phyloP scores from a whole-genome alignment of 1,284 basidiomycete genomes.

The Wolfiporia cocos region DNA sequence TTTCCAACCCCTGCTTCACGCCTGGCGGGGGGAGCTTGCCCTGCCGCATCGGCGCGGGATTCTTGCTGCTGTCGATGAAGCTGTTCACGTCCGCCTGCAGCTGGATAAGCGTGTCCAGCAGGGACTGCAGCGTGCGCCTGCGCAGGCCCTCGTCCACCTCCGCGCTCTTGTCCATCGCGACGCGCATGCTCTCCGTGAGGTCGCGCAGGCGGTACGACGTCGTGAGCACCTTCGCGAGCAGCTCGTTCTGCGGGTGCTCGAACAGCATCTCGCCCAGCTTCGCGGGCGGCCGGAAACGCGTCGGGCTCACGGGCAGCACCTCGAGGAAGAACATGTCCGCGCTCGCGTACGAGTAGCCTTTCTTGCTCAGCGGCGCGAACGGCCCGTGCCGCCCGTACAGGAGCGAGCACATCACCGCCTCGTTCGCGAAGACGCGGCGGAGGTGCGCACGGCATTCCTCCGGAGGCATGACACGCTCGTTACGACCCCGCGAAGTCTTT shows the following conservation, averaged over 20 bases:
- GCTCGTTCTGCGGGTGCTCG: conserved; percentile 95
- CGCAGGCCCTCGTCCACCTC: conserved; percentile 51
- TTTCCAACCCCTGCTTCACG: conserved; percentile 96
- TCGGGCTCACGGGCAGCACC: conserved; percentile 88
- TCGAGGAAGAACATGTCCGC: conserved; percentile 99
- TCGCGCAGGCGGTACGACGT: conserved; percentile 82
- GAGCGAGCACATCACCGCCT: conserved; percentile 76
- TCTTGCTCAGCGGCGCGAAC: conserved; percentile 54
- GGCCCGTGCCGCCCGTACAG: conserved; percentile 93
- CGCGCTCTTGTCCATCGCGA: conserved; percentile 54
- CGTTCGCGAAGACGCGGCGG: conserved; percentile 83
- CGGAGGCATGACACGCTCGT: conserved; percentile 86
- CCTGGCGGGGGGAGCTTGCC: conserved; percentile 93
- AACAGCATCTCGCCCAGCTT: conserved; percentile 92
- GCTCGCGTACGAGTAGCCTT: conserved; percentile 60
- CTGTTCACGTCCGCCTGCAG: conserved; percentile 95
- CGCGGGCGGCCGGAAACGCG: conserved; percentile 92
- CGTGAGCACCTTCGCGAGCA: conserved; percentile 81
- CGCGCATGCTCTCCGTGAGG: conserved; percentile 63
- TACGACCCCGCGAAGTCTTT: conserved; percentile 72
- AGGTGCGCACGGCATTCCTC: conserved; percentile 94
- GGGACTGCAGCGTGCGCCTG: conserved; percentile 56
- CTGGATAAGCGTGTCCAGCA: conserved; percentile 84
- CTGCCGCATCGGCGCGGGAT: conserved; percentile 79
- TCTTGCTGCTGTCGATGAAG: conserved; percentile 97